Evolutionary conservation across 1,139 yeast species (phyloP), one percentile per base, ranked within the genome.

Genomic region (Yamadazyma songkhlaensis): DNA sequence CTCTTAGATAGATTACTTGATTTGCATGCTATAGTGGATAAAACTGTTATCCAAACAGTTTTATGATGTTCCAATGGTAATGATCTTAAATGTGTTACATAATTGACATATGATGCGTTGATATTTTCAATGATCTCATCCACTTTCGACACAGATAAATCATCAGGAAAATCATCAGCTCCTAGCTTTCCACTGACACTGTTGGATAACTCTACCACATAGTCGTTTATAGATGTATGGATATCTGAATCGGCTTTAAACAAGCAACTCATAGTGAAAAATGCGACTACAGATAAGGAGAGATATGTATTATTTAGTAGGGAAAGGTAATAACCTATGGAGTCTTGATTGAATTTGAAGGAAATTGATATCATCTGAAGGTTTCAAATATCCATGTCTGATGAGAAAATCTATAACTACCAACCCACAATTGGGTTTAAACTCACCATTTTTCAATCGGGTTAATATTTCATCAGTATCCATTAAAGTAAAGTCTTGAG

Each of bases 341-440:
- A 80, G 60, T 42, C 84, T 72, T 14, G 63, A 53, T 12, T 69
- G 64, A 6, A 90, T 72, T 49, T 81, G 81, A 20, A 74, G 44
- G 47, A 74, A 87, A 43, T 81, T 71, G 0, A 79, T 77, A 49
- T 88, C 96, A 32, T 63, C 67, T 31, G 77, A 83, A 0, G 81
- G 67, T 0, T 79, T 73, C 17, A 88, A 55, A 25, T 70, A 54
- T 1, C 96, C 96, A 51, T 85, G 92, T 49, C 98, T 78, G 15
- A 90, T 74, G 45, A 92, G 67, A 51, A 92, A 92, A 51, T 92
- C 97, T 17, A 89, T 67, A 29, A 85, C 71, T 3, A 90, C 82
- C 35, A 84, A 60, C 0, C 84, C 95, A 60, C 96, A 85, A 51
- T 92, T 92, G 30, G 96, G 96, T 59, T 92, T 92, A 65, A 92